Evolutionary conservation across 1,139 yeast genomes (phyloP), one percentile per base, ranked within the genome.

Genomic region (Blastobotrys petasosporus): DNA sequence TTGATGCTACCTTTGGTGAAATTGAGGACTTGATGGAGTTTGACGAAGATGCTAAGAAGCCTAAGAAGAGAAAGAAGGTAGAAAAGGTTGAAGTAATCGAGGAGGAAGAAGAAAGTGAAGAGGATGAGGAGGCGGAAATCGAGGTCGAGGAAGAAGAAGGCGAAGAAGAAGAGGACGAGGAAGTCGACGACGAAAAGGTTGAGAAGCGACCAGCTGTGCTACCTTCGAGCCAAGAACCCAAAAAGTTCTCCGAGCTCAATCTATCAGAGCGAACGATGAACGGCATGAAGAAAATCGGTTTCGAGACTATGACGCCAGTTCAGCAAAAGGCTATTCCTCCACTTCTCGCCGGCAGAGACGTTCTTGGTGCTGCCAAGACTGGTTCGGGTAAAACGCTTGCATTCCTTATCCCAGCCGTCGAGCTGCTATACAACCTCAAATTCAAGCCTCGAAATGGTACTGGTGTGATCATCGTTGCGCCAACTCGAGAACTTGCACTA

Each of bases 291-390:
- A 82, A 79, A 37, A 85, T 92, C 95, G 97, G 96, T 1, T 90
- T 90, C 69, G 73, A 77, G 15, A 82, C 73, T 49, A 86, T 90
- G 97, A 92, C 98, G 4, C 78, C 82, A 50, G 97, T 90, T 11
- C 98, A 90, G 68, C 85, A 94, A 32, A 81, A 88, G 65, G 87
- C 97, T 12, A 90, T 90, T 49, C 97, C 97, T 7, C 97, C 97
- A 12, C 73, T 92, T 54, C 71, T 90, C 57, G 96, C 97, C 0
- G 97, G 98, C 37, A 90, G 58, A 73, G 97, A 92, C 69, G 86
- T 92, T 90, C 84, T 92, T 69, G 98, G 98, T 76, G 85, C 92
- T 67, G 97, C 98, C 50, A 84, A 96, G 58, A 92, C 99, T 0
- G 98, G 99, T 2, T 87, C 96, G 1, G 99, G 99, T 41, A 92